phyloP scores from a whole-genome alignment of 2,329 filamentous ascomycete species.

The Penicillium janthinellum region DNA sequence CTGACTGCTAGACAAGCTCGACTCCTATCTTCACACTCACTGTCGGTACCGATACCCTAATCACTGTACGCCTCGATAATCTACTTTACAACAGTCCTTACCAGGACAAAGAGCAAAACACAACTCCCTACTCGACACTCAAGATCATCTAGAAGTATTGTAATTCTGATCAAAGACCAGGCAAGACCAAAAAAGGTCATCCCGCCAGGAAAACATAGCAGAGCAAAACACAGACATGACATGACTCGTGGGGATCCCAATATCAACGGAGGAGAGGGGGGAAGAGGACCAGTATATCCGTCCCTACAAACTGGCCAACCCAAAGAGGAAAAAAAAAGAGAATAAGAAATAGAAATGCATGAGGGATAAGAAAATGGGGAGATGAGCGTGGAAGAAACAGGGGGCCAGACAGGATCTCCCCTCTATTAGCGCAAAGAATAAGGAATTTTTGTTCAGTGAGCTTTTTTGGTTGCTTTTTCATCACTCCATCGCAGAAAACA shows the following conservation, averaged over 20 bases:
- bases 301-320: conserved; percentile 26
- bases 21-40: too few species aligned
- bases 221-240: conserved; percentile 30
- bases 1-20: too few species aligned
- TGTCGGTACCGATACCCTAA: too few species aligned
- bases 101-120: not conserved
- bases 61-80: too few species aligned
- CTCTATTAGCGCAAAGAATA: conserved; percentile 27
- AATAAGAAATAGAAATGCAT: conserved; percentile 19
- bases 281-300: conserved; percentile 22
- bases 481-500: conserved; percentile 25
- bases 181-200: conserved; percentile 22
- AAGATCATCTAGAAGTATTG: conserved; percentile 5
- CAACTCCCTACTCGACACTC: not conserved
- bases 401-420: conserved; percentile 11
- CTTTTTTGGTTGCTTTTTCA: conserved; percentile 1
- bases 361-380: not conserved
- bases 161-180: conserved; percentile 9
- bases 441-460: conserved; percentile 22
- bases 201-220: conserved; percentile 19
- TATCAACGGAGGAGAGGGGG: conserved; percentile 22
- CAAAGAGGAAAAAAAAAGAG: conserved; percentile 22
- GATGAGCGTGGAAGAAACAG: not conserved
- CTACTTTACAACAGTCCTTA: not conserved
- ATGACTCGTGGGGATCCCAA: conserved; percentile 33